Evolutionary conservation across 1,284 basidiomycete genomes (phyloP).

Genomic region (Ceratobasidium sp.): DNA sequence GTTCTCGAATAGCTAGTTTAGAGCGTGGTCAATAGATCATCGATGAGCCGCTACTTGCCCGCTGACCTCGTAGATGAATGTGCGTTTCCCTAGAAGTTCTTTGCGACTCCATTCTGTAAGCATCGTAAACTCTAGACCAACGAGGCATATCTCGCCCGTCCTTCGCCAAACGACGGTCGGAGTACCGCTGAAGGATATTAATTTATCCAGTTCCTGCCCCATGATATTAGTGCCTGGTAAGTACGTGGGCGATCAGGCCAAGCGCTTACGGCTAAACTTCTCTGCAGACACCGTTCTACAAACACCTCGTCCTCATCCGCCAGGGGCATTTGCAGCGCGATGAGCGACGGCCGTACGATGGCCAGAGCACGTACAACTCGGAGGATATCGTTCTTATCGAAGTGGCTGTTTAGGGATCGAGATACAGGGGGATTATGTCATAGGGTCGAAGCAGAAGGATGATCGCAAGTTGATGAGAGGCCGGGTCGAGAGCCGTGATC

Average conservation of each 20-base stretch:
- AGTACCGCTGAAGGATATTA: conserved; percentile 97
- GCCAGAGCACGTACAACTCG: conserved; percentile 94
- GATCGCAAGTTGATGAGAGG: neutral
- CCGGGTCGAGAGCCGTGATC: neutral
- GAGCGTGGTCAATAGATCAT: neutral
- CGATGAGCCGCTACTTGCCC: neutral
- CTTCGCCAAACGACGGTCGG: conserved; percentile 99
- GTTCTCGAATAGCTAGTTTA: conserved; percentile 78
- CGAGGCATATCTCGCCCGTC: conserved; percentile 96
- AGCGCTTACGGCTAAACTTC: conserved; percentile 80
- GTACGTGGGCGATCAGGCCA: conserved; percentile 34
- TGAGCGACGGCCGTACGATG: conserved; percentile 92
- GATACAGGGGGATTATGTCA: neutral
- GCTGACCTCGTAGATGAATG: conserved; percentile 88
- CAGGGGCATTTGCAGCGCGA: conserved; percentile 95
- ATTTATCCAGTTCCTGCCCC: conserved; percentile 88
- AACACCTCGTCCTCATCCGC: conserved; percentile 94
- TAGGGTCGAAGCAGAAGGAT: neutral
- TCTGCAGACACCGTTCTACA: conserved; percentile 93
- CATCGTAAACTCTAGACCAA: conserved; percentile 95
- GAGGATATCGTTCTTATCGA: conserved; percentile 94
- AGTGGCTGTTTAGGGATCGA: conserved; percentile 59
- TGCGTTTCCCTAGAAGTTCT: conserved; percentile 76
- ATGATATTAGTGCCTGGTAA: conserved; percentile 35
- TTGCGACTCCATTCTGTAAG: conserved; percentile 88